A percentile compares a stretch with the other conserved stretches of the same genome.
Evolutionary conservation across 495 filamentous ascomycete genomes (phyloP).

Genomic region (Talaromyces nanjingensis): DNA sequence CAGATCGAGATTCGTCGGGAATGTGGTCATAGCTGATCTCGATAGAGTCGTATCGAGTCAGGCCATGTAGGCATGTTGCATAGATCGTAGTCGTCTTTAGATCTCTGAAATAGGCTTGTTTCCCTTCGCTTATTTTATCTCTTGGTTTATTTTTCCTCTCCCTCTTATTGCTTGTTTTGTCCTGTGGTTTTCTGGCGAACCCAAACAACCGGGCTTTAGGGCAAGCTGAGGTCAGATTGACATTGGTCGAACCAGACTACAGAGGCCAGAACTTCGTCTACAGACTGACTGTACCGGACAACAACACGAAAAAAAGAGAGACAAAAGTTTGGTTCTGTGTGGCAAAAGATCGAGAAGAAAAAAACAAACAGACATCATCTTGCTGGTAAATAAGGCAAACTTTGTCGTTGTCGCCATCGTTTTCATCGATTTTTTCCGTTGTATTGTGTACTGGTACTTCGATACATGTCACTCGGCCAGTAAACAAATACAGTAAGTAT

Average conservation of each 20-base stretch:
- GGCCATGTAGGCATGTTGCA: not conserved
- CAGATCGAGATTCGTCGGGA: not conserved
- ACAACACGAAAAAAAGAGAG: not conserved
- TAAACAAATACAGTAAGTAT: not conserved
- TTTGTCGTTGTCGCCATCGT: not conserved
- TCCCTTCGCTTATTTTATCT: not conserved
- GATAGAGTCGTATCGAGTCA: not conserved
- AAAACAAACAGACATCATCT: not conserved
- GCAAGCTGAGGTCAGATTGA: not conserved
- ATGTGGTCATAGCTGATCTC: not conserved
- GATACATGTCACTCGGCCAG: not conserved
- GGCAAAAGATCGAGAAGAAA: not conserved
- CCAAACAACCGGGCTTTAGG: not conserved
- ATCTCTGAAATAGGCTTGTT: not conserved
- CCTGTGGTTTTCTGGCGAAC: not conserved
- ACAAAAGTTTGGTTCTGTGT: not conserved
- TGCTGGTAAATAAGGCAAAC: not conserved
- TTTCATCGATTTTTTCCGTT: not conserved
- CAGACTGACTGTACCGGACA: not conserved
- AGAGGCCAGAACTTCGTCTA: not conserved
- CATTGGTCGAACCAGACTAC: conserved; percentile 7
- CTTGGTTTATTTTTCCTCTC: not conserved
- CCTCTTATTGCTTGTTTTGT: too few relatives aligned
- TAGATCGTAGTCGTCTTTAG: not conserved
- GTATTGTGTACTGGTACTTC: not conserved